Conservation (phyloP, 805 yeast species). For the Candida orba region DNA sequence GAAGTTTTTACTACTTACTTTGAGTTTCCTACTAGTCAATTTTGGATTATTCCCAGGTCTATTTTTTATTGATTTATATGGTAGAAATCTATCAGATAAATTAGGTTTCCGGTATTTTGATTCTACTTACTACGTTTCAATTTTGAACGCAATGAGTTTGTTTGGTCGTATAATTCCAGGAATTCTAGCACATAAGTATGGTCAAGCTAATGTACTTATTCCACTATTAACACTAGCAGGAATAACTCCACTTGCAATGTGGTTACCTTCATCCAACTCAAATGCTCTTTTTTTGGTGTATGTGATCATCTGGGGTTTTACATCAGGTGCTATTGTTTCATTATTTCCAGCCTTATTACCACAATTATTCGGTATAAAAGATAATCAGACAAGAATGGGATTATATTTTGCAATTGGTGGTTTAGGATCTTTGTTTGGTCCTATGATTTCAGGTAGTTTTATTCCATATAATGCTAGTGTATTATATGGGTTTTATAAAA, state of each 20-base stretch:
- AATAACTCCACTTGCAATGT: constrained; percentile 28
- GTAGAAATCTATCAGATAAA: constrained; percentile 5
- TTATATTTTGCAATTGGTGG: constrained; percentile 24
- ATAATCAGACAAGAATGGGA: constrained; percentile 25
- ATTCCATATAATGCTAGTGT: constrained; percentile 17
- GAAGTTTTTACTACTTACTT: constrained; percentile 5
- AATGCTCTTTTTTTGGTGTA: constrained; percentile 23
- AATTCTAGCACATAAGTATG: constrained; percentile 37
- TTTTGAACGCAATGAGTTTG: constrained; percentile 35
- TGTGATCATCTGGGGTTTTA: constrained; percentile 28
- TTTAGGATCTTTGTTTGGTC: constrained; percentile 28
- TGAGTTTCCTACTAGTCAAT: constrained; percentile 3
- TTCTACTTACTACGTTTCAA: constrained; percentile 8
- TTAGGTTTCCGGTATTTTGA: constrained; percentile 1
- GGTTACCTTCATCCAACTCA: constrained; percentile 24
- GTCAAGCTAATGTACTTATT: constrained; percentile 35
- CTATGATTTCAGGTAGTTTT: constrained; percentile 29
- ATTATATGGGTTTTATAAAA: constrained; percentile 22
- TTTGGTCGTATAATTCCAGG: constrained; percentile 48
- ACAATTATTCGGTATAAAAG: constrained; percentile 26
- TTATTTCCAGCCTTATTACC: constrained; percentile 27
- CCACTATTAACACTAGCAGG: constrained; percentile 25
- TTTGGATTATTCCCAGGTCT: constrained; percentile 31
- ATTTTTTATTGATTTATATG: constrained; percentile 15
- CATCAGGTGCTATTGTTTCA: constrained; percentile 28